phyloP scores from a whole-genome alignment of 129 eudicot species.

The Rutidosis leptorrhynchoides region DNA sequence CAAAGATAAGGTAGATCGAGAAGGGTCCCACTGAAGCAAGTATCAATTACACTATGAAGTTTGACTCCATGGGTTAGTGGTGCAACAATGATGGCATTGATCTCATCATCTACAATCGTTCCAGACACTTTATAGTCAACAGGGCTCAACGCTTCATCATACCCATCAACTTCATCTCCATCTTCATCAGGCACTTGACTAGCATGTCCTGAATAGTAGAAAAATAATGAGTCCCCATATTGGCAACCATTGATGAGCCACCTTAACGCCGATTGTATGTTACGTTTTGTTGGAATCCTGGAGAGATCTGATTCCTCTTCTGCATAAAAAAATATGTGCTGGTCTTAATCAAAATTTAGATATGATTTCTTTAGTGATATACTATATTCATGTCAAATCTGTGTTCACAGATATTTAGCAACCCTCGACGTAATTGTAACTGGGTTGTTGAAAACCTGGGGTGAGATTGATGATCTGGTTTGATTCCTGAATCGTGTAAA shows the following conservation, averaged over 20 bases:
- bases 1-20: conserved; percentile 62
- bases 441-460: too few relatives aligned
- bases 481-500: too few relatives aligned
- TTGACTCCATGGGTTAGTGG: conserved; percentile 61
- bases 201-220: conserved; percentile 73
- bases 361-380: background rate
- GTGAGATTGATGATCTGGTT: too few relatives aligned
- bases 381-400: background rate
- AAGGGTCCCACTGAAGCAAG: conserved; percentile 66
- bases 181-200: conserved; percentile 44
- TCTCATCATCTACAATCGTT: conserved; percentile 58
- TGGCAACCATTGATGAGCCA: conserved; percentile 61
- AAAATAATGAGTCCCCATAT: conserved; percentile 68
- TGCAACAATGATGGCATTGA: conserved; percentile 66
- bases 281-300: conserved; percentile 52
- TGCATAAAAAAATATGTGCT: conserved; percentile 13
- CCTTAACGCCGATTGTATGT: conserved; percentile 45
- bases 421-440: background rate
- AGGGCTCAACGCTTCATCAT: conserved; percentile 70
- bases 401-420: background rate
- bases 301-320: conserved; percentile 52
- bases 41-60: conserved; percentile 64
- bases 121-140: conserved; percentile 58
- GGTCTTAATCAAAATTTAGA: background rate
- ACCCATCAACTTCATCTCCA: conserved; percentile 69